These are phyloP conservation scores for Hura crepitans DNA, from an alignment of 441 rosid genomes.

Conservation along the genomic window DNA sequence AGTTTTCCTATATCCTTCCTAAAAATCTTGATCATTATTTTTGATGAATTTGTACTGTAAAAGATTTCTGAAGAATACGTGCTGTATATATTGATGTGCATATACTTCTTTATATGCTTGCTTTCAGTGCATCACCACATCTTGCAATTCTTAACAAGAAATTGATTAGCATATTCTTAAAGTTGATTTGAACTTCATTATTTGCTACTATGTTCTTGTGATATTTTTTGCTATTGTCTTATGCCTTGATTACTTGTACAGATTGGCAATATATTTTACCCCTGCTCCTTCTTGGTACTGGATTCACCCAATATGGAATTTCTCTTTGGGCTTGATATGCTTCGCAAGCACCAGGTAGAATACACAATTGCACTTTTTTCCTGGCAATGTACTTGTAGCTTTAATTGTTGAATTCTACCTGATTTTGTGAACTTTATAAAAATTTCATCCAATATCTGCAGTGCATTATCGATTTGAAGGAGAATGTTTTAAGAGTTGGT, in stretches of 20 bases:
- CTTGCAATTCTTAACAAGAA: background rate
- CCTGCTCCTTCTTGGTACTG: conserved; percentile 86
- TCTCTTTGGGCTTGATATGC: conserved; percentile 98
- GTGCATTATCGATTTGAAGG: conserved; percentile 92
- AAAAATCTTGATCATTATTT: background rate
- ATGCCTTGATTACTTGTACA: conserved; percentile 23
- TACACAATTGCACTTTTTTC: conserved; percentile 20
- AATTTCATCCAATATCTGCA: conserved; percentile 26
- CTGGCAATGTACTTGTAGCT: conserved; percentile 9
- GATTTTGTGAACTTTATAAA: conserved; percentile 13
- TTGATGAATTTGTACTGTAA: background rate
- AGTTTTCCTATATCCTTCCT: too few species aligned
- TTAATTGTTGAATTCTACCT: conserved; percentile 6
- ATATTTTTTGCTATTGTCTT: background rate
- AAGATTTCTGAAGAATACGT: background rate
- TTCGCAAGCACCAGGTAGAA: conserved; percentile 94
- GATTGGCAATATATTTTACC: conserved; percentile 85
- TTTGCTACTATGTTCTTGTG: background rate
- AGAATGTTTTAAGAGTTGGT: conserved; percentile 80
- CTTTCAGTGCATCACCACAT: background rate
- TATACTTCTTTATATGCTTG: background rate
- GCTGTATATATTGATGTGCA: background rate
- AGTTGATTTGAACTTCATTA: too few species aligned
- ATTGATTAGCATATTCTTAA: background rate
- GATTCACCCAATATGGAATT: conserved; percentile 97